Evolutionary conservation across 2,329 filamentous ascomycete species (phyloP).

Genomic region (Aureobasidium lini): DNA sequence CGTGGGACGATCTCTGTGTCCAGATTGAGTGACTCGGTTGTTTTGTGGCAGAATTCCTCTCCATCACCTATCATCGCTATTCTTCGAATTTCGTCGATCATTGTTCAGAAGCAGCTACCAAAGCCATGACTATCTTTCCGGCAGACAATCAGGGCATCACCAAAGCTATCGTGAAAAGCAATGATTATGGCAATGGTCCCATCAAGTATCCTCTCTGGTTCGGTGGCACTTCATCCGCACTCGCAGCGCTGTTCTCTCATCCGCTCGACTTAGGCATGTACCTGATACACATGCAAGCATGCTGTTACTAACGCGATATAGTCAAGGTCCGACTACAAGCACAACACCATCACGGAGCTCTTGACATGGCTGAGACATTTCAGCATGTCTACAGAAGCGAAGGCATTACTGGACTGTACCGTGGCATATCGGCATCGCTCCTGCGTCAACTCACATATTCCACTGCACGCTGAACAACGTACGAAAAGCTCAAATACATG

Average conservation of each 20-base stretch:
- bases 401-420: slow-evolving; percentile 76
- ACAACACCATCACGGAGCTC: slow-evolving; percentile 62
- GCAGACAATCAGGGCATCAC: background rate
- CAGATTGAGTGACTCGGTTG: too few relatives aligned
- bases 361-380: slow-evolving; percentile 78
- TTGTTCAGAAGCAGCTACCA: background rate
- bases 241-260: slow-evolving; percentile 87
- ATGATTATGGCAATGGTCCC: slow-evolving; percentile 33
- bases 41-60: too few relatives aligned
- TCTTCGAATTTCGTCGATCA: background rate
- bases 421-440: slow-evolving; percentile 74
- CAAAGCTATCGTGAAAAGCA: slow-evolving; percentile 31
- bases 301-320: background rate
- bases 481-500: slow-evolving; percentile 79
- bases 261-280: slow-evolving; percentile 79
- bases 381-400: slow-evolving; percentile 69
- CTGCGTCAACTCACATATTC: slow-evolving; percentile 90
- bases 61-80: too few relatives aligned
- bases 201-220: slow-evolving; percentile 65
- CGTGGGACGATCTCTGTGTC: too few relatives aligned
- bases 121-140: slow-evolving; percentile 5
- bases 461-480: slow-evolving; percentile 91
- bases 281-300: background rate
- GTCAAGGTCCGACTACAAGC: slow-evolving; percentile 77
- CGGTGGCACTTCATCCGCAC: slow-evolving; percentile 85